Base-by-base conservation (phyloP, 2,329 filamentous ascomycete genomes). In the Hymenotorrendiella dingleyae region DNA sequence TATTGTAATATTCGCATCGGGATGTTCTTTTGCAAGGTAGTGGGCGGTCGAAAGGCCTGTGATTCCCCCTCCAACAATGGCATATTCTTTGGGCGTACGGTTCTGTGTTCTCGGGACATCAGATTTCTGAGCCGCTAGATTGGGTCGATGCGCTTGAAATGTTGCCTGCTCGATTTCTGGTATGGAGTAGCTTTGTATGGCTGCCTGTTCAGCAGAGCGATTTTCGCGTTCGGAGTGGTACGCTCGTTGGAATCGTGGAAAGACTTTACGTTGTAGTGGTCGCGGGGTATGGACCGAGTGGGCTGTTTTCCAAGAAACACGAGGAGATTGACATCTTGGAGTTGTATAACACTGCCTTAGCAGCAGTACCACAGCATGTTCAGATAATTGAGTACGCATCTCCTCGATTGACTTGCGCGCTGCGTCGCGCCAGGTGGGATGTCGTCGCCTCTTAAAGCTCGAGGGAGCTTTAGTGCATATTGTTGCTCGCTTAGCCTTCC, bases 1-100 rank as follows among this genome's bases (percentile, higher is more conserved):
- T 8, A 98, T 60, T 0, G 86, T 93, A 56, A 98, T 80, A 39
- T 80, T 78, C 24, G 79, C 73, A 43, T 74, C 70, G 4, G 82
- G 78, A n/a, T 85, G 73, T 55, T 81, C 70, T 52, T 78, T 77
- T 10, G 80, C 72, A 33, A 95, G 71, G 62, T 86, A 89, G 68
- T 86, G 87, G 22, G 88, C 87, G 28, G 81, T 74, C 26, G 83
- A 77, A 36, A 95, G 74, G 38, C 89, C 89, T 1, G 87, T 93
- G 60, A 95, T 81, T 29, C 89, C 89, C 47, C 82, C 87, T 40
- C 89, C 89, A 22, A 94, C 64, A 39, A 94, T 72, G 19, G 84
- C 86, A 42, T 87, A 67, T 14, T n/a, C n/a, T n/a, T n/a, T n/a
- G n/a, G n/a, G n/a, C n/a, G n/a, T n/a, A n/a, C n/a, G n/a, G n/a